Evolutionary conservation across 2,329 filamentous ascomycete species (phyloP), one percentile per base, ranked within the genome.

Genomic region (Colletotrichum orbiculare): DNA sequence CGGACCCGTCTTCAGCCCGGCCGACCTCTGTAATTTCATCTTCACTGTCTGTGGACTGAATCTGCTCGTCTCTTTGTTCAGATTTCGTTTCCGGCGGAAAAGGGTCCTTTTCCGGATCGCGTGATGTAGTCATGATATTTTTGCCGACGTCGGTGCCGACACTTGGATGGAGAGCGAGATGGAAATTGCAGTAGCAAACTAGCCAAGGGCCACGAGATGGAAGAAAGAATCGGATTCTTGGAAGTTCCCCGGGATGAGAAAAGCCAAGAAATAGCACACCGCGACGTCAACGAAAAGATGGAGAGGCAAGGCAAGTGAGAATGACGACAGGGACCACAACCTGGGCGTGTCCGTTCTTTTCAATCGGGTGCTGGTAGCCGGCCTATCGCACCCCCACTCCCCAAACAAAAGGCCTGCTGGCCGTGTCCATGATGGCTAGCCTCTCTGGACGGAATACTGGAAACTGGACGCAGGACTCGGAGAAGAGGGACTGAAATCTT

Each of bases 111-210:
- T 63, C 63, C 37, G 63, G 58, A 47, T 66, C 63, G 42, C 41
- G 63, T 63, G 52, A 41, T n/a, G 45, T 13, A 39, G 46, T 66
- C 39, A 47, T 38, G 25, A 49, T 50, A 33, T 49, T 46, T 15
- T 41, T 38, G 58, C 63, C 63, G 63, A 66, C 3, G 6, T 63
- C 63, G 63, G 63, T 57, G 53, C 63, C 63, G 65, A 56, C 11
- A 33, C 34, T 15, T 4, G 2, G 13, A 54, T 9, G 17, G 15
- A 41, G 39, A 50, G 45, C 37, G 7, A n/a, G 42, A 38, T 58
- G 55, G 46, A 42, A 53, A 48, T 47, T 43, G 37, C 42, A 11
- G 39, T 41, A 35, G 41, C 17, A 17, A 33, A 15, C n/a, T 17
- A 39, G 34, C 15, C 11, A 35, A 12, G 37, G 17, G 42, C 17